A percentile compares a stretch with the other conserved stretches of the same genome.
These are phyloP conservation scores for Tanacetum coccineum DNA, from an alignment of 129 eudicot genomes.

Conservation along the genomic window DNA sequence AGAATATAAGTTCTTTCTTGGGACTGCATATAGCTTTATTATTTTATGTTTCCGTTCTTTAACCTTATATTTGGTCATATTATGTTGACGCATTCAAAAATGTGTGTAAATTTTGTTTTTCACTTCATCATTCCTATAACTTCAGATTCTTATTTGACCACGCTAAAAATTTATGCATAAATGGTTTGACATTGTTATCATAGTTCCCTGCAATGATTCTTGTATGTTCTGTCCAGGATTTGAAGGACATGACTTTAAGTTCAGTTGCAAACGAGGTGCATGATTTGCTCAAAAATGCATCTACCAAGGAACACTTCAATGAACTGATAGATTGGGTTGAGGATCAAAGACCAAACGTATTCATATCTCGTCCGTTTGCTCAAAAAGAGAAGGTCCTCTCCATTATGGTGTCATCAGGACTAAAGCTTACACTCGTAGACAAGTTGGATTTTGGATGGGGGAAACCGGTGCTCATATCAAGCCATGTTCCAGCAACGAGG, in stretches of 20 bases:
- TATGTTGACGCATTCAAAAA: no score
- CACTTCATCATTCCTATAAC: neutral
- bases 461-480: slow-evolving; percentile 43
- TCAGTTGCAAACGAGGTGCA: slow-evolving; percentile 39
- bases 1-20: no score
- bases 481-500: slow-evolving; percentile 48
- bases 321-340: slow-evolving; percentile 55
- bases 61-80: no score
- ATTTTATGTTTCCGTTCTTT: neutral
- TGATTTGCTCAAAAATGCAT: slow-evolving; percentile 28
- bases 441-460: slow-evolving; percentile 71
- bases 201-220: no score
- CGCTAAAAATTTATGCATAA: neutral
- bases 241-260: slow-evolving; percentile 30
- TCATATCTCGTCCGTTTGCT: slow-evolving; percentile 25
- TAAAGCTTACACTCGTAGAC: slow-evolving; percentile 34
- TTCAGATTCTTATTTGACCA: neutral
- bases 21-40: neutral
- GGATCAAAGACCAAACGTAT: slow-evolving; percentile 48
- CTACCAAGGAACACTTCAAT: slow-evolving; percentile 48
- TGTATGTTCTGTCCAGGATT: neutral
- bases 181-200: neutral
- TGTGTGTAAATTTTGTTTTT: neutral
- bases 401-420: slow-evolving; percentile 57
- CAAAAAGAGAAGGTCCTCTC: slow-evolving; percentile 23